Conservation (phyloP, 1,139 yeast species). For the Barnettozyma hawaiiensis region DNA sequence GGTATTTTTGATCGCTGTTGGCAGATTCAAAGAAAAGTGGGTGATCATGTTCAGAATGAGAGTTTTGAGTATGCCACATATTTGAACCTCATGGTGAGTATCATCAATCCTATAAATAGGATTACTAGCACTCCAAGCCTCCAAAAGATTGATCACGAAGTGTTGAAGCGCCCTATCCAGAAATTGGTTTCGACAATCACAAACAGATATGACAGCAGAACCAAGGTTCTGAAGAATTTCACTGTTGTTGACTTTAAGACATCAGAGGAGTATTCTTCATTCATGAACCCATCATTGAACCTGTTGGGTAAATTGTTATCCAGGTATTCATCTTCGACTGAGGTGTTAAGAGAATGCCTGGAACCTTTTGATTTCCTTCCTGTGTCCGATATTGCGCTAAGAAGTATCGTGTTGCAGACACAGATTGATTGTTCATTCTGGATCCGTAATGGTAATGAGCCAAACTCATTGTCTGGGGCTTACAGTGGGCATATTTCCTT, state of each 20-base stretch:
- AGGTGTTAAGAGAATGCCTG: conserved; percentile 19
- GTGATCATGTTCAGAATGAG: conserved; percentile 64
- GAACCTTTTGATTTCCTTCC: conserved; percentile 33
- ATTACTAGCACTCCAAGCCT: conserved; percentile 13
- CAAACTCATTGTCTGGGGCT: conserved; percentile 40
- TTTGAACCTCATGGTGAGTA: conserved; percentile 41
- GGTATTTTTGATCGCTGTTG: conserved; percentile 54
- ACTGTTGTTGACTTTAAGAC: conserved; percentile 35
- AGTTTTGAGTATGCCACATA: conserved; percentile 44
- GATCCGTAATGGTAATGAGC: conserved; percentile 60
- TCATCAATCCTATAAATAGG: conserved; percentile 35
- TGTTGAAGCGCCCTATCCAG: background rate
- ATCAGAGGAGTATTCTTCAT: conserved; percentile 45
- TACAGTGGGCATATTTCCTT: conserved; percentile 31
- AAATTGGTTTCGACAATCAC: conserved; percentile 2
- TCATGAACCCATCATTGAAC: conserved; percentile 55
- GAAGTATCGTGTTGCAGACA: conserved; percentile 51
- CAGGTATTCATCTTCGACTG: conserved; percentile 20
- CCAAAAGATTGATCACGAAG: background rate
- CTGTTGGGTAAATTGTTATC: conserved; percentile 33
- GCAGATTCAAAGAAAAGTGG: conserved; percentile 51
- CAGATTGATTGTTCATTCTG: conserved; percentile 57
- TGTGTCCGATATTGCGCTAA: conserved; percentile 51
- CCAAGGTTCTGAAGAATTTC: conserved; percentile 2
- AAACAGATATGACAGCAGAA: background rate